These are phyloP conservation scores for Rhizopus delemar DNA, from an alignment of 371 early-diverging fungal species.

Conservation along the genomic window DNA sequence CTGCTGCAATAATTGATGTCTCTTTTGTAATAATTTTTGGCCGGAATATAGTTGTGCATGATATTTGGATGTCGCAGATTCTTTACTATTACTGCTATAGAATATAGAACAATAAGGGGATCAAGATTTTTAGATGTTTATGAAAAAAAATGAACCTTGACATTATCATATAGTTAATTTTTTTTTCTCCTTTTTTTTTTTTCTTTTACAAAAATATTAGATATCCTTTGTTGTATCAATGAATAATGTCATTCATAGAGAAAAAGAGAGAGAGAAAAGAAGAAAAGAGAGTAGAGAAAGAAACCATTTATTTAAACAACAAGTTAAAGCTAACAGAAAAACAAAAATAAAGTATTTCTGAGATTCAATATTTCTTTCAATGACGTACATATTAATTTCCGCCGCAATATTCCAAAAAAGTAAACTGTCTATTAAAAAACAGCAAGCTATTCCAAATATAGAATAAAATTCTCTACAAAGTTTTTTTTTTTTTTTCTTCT, in stretches of 20 bases:
- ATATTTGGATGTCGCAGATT: constrained; percentile 44
- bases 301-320: not conserved
- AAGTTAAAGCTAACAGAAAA: not conserved
- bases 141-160: not conserved
- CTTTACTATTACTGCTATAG: not conserved
- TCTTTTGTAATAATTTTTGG: constrained; percentile 40
- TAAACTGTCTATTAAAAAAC: not conserved
- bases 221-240: not conserved
- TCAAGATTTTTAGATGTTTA: not conserved
- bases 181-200: not conserved
- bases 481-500: no score
- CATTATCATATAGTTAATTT: not conserved
- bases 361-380: no score
- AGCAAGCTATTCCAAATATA: no score
- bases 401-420: not conserved
- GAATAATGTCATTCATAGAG: not conserved
- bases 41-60: constrained; percentile 51
- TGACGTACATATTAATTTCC: not conserved
- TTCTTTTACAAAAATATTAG: not conserved
- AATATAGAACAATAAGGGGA: not conserved
- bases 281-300: not conserved
- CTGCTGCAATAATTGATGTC: constrained; percentile 28
- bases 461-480: no score
- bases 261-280: not conserved
- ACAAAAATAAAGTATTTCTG: not conserved